Base-by-base conservation (phyloP, 768 basidiomycete species). In the Suillus spraguei region DNA sequence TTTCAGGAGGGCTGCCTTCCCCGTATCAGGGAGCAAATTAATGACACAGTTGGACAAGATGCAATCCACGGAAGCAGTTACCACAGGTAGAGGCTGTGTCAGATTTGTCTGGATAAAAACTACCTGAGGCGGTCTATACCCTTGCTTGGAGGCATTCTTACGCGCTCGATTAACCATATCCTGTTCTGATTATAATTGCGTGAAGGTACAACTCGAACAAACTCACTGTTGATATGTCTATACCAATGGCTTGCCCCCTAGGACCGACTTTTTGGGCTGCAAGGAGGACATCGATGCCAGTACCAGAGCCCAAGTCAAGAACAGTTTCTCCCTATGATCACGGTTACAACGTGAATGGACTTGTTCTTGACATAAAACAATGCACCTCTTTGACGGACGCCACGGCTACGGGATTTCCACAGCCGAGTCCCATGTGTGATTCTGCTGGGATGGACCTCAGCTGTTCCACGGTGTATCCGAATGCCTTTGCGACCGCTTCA, bases 41-140 rank as follows among this genome's bases (percentile, higher is more conserved):
- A 87, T 71, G 4, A 86, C 84, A 60, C 86, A 86, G 68, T 85
- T 88, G 7, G 85, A 86, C 7, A 86, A 65, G 17, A 88, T 73
- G 63, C 83, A 86, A 65, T 88, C 84, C 20, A 86, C 77, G 0
- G 84, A 78, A 60, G 76, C 70, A 5, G 81, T 77, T 47, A 74
- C 70, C 60, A 87, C 78, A 1, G 86, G 87, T 2, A 87, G 72
- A 8, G 79, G 69, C 24, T 81, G 78, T 0, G 78, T 77, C 32
- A 85, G 69, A 2, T 72, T 67, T 0, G 80, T 74, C 28, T 83
- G 74, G 4, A 84, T 78, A 65, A 87, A 87, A 0, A 81, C 73
- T 33, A 84, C 83, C 5, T 79, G 79, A 1, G 83, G 84, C 8
- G 84, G 81, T 38, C 69, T 76, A n/a, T 84, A 68, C 4, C 74